Evolutionary conservation across 129 eudicot species (phyloP).

Genomic region (Flaveria sonorensis): DNA sequence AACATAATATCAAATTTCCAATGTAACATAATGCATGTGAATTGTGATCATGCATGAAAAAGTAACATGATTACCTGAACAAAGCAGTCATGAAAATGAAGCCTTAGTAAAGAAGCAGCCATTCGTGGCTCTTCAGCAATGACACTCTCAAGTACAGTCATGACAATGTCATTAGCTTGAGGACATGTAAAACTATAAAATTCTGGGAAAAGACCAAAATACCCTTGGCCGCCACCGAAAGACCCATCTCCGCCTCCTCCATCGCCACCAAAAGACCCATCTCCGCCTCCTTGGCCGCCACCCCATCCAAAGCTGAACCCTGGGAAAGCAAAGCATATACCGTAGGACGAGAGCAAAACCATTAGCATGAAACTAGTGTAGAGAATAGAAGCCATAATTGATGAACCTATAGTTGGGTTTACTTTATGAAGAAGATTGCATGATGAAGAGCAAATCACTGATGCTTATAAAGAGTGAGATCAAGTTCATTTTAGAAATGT

Average conservation of each 20-base stretch:
- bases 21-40: background rate
- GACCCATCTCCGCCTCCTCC: conserved; percentile 30
- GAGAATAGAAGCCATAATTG: conserved; percentile 52
- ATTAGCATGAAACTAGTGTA: conserved; percentile 32
- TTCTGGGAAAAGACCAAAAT: conserved; percentile 60
- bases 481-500: conserved; percentile 45
- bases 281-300: conserved; percentile 31
- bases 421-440: conserved; percentile 23
- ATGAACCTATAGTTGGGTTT: background rate
- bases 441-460: conserved; percentile 3
- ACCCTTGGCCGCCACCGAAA: conserved; percentile 34
- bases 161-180: conserved; percentile 87
- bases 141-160: conserved; percentile 76
- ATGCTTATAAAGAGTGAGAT: conserved; percentile 33
- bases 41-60: background rate
- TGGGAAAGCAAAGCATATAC: conserved; percentile 51
- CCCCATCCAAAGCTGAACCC: conserved; percentile 58
- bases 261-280: conserved; percentile 18
- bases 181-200: conserved; percentile 77
- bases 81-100: conserved; percentile 97
- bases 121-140: conserved; percentile 72
- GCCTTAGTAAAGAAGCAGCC: conserved; percentile 95
- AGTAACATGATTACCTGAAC: conserved; percentile 45
- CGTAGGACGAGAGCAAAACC: conserved; percentile 38
- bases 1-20: background rate